Base-by-base conservation (phyloP, 2,329 filamentous ascomycete genomes). In the Uncinocarpus reesii region DNA sequence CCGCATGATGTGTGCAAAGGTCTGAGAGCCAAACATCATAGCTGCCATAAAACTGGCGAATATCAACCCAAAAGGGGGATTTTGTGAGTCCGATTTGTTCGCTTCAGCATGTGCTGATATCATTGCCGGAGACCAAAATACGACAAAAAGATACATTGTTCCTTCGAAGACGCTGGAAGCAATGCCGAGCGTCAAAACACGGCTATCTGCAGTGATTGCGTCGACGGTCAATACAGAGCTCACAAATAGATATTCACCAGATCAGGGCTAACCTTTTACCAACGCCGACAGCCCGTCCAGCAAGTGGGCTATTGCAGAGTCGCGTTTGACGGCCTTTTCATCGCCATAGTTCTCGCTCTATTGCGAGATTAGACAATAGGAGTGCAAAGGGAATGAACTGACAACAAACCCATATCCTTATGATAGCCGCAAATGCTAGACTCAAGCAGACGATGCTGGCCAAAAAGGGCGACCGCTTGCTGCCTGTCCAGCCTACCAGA, bases 131-230 rank as follows among this genome's bases (percentile, higher is more conserved):
- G 76, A 74, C 72, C 77, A 80, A 65, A 78, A 79, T 60, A 79
- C 80, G 49, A 81, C 74, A 56, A 80, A 80, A 8, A 81, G 67
- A 56, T 80, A 80, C 67, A 80, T 76, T 23, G 75, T 71, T 16
- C 76, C 76, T 61, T 81, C 78, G 56, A 80, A 79, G 58, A 78
- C 35, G 16, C 37, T 50, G 3, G 75, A 74, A 2, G 72, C 69
- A 35, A 79, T 60, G 1, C 67, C 70, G 3, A 81, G 63, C 1
- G 73, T 67, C 15, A 77, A 58, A 44, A 80, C 71, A 2, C 71
- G 68, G 34, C 68, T 70, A 56, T 76, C 70, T 55, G 47, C 21
- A 7, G 11, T 21, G 5, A 4, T 24, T 13, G n/a, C 23, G 11
- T 11, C 16, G 10, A 37, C 23, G 28, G n/a, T 45, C 21, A 45